phyloP scores from a whole-genome alignment of 192 early-diverging fungal species.

The Dissophora ornata region DNA sequence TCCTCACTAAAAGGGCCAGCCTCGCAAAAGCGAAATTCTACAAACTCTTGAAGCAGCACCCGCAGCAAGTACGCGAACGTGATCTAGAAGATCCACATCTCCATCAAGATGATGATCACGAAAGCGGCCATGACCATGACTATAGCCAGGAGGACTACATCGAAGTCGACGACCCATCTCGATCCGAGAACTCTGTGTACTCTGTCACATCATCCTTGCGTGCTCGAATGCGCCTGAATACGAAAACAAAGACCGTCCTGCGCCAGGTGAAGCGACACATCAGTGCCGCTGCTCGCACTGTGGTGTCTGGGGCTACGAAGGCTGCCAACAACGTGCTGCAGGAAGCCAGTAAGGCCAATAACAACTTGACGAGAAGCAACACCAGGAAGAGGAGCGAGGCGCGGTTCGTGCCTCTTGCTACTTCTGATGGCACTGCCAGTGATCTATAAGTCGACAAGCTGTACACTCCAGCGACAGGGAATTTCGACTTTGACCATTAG shows the following conservation, averaged over 20 bases:
- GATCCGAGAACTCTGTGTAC: slow-evolving; percentile 2
- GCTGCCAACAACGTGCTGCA: slow-evolving; percentile 8
- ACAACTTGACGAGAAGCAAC: background rate
- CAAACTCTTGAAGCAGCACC: slow-evolving; percentile 10
- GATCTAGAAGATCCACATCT: background rate
- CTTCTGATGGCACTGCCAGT: no score
- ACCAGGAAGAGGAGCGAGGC: no score
- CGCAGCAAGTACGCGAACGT: no score
- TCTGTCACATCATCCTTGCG: slow-evolving; percentile 26
- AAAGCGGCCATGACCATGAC: background rate
- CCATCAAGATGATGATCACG: background rate
- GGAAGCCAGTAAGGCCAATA: background rate
- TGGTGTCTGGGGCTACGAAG: slow-evolving; percentile 22
- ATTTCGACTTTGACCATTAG: no score
- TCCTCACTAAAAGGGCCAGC: background rate
- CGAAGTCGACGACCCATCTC: background rate
- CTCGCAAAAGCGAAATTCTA: slow-evolving; percentile 32
- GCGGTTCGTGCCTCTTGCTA: no score
- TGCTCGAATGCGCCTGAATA: slow-evolving; percentile 8
- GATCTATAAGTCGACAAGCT: no score
- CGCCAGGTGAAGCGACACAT: slow-evolving; percentile 34
- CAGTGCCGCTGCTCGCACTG: slow-evolving; percentile 7
- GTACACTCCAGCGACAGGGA: no score
- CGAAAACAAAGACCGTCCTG: slow-evolving; percentile 30
- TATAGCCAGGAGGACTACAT: no score